Evolutionary conservation across 2,329 filamentous ascomycete species (phyloP).

Genomic region (Aspergillus brunneoviolaceus): DNA sequence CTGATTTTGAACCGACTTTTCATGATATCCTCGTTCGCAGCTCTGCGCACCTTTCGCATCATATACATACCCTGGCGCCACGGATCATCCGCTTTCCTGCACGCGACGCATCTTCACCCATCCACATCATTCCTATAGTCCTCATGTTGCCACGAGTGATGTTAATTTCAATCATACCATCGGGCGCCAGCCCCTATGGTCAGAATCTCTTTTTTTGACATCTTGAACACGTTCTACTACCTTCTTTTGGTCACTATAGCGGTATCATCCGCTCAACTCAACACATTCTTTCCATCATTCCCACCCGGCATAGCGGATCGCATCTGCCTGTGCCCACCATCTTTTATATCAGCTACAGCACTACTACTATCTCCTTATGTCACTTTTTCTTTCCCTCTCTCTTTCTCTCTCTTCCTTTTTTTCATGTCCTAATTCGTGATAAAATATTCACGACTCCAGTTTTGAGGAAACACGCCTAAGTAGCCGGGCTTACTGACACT

Average conservation of each 20-base stretch:
- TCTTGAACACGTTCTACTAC: constrained; percentile 12
- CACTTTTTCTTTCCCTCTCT: constrained; percentile 6
- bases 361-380: no score
- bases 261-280: constrained; percentile 3
- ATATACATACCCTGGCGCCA: constrained; percentile 14
- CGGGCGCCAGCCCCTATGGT: constrained; percentile 17
- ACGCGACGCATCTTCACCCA: constrained; percentile 20
- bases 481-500: not conserved
- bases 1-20: constrained; percentile 15
- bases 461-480: not conserved
- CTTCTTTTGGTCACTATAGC: constrained; percentile 9
- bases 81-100: constrained; percentile 14
- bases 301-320: constrained; percentile 12
- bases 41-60: constrained; percentile 16
- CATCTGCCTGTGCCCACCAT: constrained; percentile 12
- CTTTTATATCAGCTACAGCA: no score
- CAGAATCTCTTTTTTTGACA: constrained; percentile 11
- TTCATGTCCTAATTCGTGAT: not conserved
- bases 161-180: constrained; percentile 25
- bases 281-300: constrained; percentile 10
- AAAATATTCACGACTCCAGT: not conserved
- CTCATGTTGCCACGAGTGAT: constrained; percentile 37
- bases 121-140: constrained; percentile 19
- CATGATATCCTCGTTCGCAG: constrained; percentile 24
- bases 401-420: constrained; percentile 4